Evolutionary conservation across 2,329 filamentous ascomycete genomes (phyloP).

Genomic region (Curvularia eragrostidis): DNA sequence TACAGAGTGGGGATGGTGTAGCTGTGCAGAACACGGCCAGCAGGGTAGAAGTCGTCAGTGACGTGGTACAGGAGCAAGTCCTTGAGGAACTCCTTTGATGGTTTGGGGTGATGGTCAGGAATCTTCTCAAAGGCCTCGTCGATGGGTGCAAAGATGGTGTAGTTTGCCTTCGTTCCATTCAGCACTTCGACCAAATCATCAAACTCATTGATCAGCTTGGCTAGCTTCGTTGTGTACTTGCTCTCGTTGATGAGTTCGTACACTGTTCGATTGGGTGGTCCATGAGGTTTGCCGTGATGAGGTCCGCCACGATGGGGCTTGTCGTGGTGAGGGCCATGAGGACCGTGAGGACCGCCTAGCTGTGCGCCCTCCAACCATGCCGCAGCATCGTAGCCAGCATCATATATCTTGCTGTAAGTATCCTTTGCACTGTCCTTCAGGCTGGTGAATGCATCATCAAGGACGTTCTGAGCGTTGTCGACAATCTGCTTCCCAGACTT

Average conservation of each 20-base stretch:
- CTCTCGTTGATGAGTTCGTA: conserved; percentile 79
- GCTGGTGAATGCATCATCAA: conserved; percentile 54
- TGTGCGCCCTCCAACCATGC: conserved; percentile 55
- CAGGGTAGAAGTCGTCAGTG: conserved; percentile 70
- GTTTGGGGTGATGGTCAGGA: conserved; percentile 63
- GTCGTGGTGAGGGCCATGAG: conserved; percentile 42
- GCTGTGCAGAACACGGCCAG: conserved; percentile 67
- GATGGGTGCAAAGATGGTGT: conserved; percentile 81
- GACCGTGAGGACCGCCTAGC: conserved; percentile 43
- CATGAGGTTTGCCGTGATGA: conserved; percentile 48
- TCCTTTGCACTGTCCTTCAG: conserved; percentile 48
- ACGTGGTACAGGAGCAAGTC: conserved; percentile 78
- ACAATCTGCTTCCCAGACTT: conserved; percentile 28
- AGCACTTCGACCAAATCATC: conserved; percentile 74
- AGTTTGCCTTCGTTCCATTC: conserved; percentile 75
- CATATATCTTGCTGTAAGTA: conserved; percentile 52
- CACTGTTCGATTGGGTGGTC: conserved; percentile 69
- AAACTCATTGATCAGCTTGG: conserved; percentile 75
- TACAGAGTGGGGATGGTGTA: conserved; percentile 76
- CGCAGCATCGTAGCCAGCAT: conserved; percentile 55
- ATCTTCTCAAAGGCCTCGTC: conserved; percentile 77
- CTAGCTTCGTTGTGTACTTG: conserved; percentile 79
- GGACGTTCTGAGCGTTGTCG: conserved; percentile 46
- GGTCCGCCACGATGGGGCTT: conserved; percentile 39
- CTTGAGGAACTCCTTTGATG: conserved; percentile 73